Evolutionary conservation across 768 basidiomycete genomes (phyloP).

Genomic region (Tricholoma furcatifolium): DNA sequence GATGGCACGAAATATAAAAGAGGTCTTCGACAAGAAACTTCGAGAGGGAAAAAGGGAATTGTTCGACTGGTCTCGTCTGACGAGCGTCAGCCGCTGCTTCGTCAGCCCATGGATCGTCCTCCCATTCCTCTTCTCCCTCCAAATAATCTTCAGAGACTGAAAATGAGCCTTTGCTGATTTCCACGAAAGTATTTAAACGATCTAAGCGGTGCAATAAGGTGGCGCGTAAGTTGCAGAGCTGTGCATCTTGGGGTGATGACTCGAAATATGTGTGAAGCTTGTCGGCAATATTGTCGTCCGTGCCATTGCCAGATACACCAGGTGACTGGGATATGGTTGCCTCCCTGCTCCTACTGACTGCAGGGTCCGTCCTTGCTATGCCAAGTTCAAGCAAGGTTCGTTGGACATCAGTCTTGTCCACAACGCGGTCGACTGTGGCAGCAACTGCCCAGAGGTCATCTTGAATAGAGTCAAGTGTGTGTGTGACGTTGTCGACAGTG

Average conservation of each 20-base stretch:
- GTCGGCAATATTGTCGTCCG: slow-evolving; percentile 9
- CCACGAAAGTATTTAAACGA: slow-evolving; percentile 68
- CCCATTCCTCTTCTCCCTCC: slow-evolving; percentile 67
- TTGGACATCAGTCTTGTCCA: slow-evolving; percentile 57
- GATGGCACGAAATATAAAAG: slow-evolving; percentile 53
- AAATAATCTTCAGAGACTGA: slow-evolving; percentile 31
- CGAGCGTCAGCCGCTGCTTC: slow-evolving; percentile 26
- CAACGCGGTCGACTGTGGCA: slow-evolving; percentile 68
- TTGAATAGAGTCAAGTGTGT: slow-evolving; percentile 46
- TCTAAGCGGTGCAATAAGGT: slow-evolving; percentile 70
- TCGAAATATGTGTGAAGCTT: slow-evolving; percentile 55
- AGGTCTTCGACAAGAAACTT: slow-evolving; percentile 64
- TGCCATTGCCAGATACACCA: neutral
- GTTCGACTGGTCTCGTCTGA: slow-evolving; percentile 26
- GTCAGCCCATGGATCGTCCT: slow-evolving; percentile 79
- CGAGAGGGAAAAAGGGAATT: slow-evolving; percentile 52
- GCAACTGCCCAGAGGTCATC: slow-evolving; percentile 79
- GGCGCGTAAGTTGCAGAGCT: slow-evolving; percentile 62
- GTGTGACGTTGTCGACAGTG: slow-evolving; percentile 44
- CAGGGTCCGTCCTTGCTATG: slow-evolving; percentile 53
- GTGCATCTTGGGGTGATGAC: slow-evolving; percentile 56
- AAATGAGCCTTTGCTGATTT: slow-evolving; percentile 49
- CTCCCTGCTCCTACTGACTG: slow-evolving; percentile 46
- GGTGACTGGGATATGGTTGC: slow-evolving; percentile 18
- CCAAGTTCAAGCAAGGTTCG: slow-evolving; percentile 61